A percentile compares a stretch with the other conserved stretches of the same genome.
Evolutionary conservation across 495 filamentous ascomycete species (phyloP).

Genomic region (Trichoderma parareesei): DNA sequence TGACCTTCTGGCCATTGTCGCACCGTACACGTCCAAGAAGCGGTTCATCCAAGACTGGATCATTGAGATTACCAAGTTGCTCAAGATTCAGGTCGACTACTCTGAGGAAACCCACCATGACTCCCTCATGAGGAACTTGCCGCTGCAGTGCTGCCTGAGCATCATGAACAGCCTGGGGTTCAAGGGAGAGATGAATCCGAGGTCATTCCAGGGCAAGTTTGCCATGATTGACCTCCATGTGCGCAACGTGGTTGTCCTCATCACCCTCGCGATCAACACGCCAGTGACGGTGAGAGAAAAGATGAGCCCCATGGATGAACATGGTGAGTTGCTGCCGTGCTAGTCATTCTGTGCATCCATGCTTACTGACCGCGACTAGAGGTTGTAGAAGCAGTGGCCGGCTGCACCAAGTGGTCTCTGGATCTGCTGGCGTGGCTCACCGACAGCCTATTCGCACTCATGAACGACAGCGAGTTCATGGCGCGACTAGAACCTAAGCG

Average conservation of each 20-base stretch:
- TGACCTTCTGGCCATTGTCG: constrained; percentile 63
- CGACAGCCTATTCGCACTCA: constrained; percentile 56
- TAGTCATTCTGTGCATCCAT: neutral
- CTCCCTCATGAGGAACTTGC: constrained; percentile 57
- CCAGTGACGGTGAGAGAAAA: constrained; percentile 27
- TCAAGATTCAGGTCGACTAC: constrained; percentile 63
- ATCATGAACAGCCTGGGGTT: constrained; percentile 63
- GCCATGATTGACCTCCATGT: constrained; percentile 68
- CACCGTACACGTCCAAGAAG: constrained; percentile 35
- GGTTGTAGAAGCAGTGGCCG: constrained; percentile 46
- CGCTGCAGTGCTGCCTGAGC: constrained; percentile 61
- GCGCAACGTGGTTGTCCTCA: constrained; percentile 58
- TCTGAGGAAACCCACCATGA: constrained; percentile 60
- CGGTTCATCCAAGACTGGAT: constrained; percentile 47
- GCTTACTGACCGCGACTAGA: constrained; percentile 25
- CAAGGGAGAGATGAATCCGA: constrained; percentile 48
- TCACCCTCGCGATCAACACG: constrained; percentile 50
- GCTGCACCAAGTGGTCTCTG: constrained; percentile 55
- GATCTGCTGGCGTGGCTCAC: constrained; percentile 62
- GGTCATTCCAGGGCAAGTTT: constrained; percentile 57
- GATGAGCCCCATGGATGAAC: constrained; percentile 53
- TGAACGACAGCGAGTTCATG: constrained; percentile 44
- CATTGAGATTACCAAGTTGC: constrained; percentile 54
- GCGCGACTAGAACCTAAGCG: constrained; percentile 34
- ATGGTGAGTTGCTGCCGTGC: constrained; percentile 36